Percentiles rank a stretch among this genome's conserved stretches.
phyloP scores from a whole-genome alignment of 176 grass and related monocot genomes.

The Ampelocalamus luodianensis region DNA sequence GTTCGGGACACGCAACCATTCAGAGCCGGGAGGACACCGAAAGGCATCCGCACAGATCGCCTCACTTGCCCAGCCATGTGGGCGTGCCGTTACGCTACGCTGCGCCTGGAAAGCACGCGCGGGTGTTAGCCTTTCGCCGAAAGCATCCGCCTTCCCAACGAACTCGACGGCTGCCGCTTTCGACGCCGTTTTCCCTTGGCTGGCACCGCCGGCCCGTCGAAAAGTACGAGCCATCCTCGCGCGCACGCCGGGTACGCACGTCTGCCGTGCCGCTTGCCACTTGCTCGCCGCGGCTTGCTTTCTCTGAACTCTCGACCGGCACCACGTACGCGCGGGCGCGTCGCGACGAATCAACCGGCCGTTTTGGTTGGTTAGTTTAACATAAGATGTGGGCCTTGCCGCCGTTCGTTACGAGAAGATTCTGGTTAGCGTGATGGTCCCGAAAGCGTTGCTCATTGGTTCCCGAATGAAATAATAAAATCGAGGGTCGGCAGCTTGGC shows the following conservation, averaged over 20 bases:
- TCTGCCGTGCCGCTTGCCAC: neutral
- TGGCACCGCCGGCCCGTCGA: neutral
- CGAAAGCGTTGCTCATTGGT: neutral
- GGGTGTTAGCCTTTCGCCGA: constrained; percentile 43
- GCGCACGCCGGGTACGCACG: neutral
- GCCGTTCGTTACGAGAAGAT: neutral
- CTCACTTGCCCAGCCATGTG: constrained; percentile 20
- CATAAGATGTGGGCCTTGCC: neutral
- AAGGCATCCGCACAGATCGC: neutral
- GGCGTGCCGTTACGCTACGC: neutral
- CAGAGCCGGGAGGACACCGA: neutral
- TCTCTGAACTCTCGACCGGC: neutral
- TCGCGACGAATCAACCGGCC: neutral
- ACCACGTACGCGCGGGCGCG: neutral
- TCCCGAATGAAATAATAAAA: neutral
- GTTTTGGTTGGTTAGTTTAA: neutral
- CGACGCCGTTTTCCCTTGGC: neutral
- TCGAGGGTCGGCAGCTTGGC: neutral
- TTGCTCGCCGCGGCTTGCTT: neutral
- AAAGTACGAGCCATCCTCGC: neutral
- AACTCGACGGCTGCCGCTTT: constrained; percentile 20
- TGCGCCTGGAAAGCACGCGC: neutral
- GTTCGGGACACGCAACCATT: constrained; percentile 26
- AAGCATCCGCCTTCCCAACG: constrained; percentile 25
- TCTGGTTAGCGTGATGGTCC: neutral